Evolutionary conservation across 1,284 basidiomycete species (phyloP), one percentile per base, ranked within the genome.

Genomic region (Pseudozyma flocculosa): DNA sequence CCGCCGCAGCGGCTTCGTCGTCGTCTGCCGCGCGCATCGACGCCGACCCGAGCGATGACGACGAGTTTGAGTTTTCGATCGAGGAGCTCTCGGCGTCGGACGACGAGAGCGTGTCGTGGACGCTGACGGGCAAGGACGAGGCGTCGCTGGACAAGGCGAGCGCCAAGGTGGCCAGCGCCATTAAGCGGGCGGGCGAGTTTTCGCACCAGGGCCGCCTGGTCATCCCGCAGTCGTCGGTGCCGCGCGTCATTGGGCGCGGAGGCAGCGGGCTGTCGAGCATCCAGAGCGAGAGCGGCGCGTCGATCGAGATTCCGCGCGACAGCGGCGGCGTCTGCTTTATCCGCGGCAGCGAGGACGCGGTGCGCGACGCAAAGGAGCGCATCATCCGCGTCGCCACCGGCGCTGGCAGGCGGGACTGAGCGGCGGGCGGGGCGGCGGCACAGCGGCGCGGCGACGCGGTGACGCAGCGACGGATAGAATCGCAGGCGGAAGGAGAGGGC

Each of bases 241-340:
- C 68, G 9, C 58, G 68, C 19, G 54, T 74, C 45, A 63, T 74
- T 26, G 72, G 72, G 32, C 53, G 57, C 14, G 61, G 62, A 4
- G 72, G 72, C 4, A 48, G 49, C 24, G 72, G 64, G 7, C 63
- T 74, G 19, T 46, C 48, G 48, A 54, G 56, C 52, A 60, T 72
- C 30, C 63, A 74, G 45, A 59, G 49, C 44, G 68, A 72, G 50
- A 61, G 60, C 26, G 68, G 66, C 39, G 63, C 66, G 19, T 43
- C 54, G n/a, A 49, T 74, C 51, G 66, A 72, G 54, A 71, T 74
- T 34, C 70, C 72, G 22, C 48, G 70, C 18, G 68, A 70, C 34
- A 50, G 58, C 10, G 55, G 55, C 23, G 68, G 65, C 32, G 45
- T 69, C 19, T 67, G 68, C 54, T 63, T 70, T 53, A 66, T 74